Evolutionary conservation across 352 stramenopile genomes (phyloP).

Genomic region (Thraustochytrium sp.): DNA sequence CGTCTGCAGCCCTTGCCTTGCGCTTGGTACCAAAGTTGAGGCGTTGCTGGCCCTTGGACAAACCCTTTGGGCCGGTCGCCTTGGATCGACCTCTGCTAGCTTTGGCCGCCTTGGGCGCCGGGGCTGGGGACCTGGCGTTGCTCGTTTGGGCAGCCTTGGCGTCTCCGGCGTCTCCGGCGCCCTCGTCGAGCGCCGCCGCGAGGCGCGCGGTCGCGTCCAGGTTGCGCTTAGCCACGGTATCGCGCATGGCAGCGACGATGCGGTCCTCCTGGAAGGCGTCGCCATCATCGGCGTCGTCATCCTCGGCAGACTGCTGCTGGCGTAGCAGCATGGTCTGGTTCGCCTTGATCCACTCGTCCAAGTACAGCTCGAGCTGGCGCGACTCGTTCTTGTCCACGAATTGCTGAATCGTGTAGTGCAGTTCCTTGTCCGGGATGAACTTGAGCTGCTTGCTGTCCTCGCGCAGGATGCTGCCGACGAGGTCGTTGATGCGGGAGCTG

Average conservation of each 20-base stretch:
- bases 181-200: too few species aligned
- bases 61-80: not conserved
- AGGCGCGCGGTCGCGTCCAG: not conserved
- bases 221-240: not conserved
- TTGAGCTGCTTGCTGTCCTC: not conserved
- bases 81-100: too few species aligned
- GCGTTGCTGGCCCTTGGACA: not conserved
- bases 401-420: not conserved
- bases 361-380: not conserved
- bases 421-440: not conserved
- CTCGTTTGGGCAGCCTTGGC: too few species aligned
- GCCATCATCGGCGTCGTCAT: not conserved
- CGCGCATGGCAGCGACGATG: not conserved
- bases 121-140: too few species aligned
- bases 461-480: conserved; percentile 7
- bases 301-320: not conserved
- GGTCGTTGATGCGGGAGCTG: not conserved
- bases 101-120: too few species aligned
- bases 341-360: not conserved
- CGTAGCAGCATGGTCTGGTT: not conserved
- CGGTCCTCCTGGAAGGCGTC: not conserved
- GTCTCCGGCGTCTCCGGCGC: too few species aligned
- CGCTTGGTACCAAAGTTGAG: too few species aligned
- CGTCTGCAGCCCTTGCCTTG: too few species aligned
- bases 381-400: conserved; percentile 4